Evolutionary conservation across 2,329 filamentous ascomycete species (phyloP), one percentile per base, ranked within the genome.

Genomic region (Didymosphaeria variabile): DNA sequence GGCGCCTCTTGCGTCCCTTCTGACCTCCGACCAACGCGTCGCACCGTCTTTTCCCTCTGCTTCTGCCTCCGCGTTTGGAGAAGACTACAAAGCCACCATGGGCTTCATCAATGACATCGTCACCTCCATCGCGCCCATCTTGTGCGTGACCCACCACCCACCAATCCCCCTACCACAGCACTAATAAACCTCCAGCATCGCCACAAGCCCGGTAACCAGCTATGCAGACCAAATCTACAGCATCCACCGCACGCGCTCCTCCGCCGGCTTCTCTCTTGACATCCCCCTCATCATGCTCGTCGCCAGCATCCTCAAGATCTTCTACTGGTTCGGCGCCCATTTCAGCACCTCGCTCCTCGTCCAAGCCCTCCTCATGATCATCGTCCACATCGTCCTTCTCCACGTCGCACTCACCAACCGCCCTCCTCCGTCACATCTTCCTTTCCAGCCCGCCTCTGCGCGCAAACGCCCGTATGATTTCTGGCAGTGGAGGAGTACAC

Each of bases 401-500:
- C 88, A 89, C 75, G 85, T 89, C 59, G 87, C 87, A 2, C 79
- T 90, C 59, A 81, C 84, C 51, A 82, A 89, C 71, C 83, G 87
- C 44, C 84, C 81, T 2, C 67, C 77, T 4, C 69, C 79, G 5
- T 68, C 79, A 12, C 73, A 80, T 68, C 74, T 79, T 45, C 91
- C 91, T 13, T 93, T 94, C 75, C 82, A 86, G 1, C 86, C 83
- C 63, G 79, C 72, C 60, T 75, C 65, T 72, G 73, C 78, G 58
- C 46, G 29, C 2, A 83, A 82, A 62, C 83, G 91, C 26, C 91
- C 91, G 0, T 94, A 89, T 74, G 86, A 88, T 71, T 94, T 94
- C 76, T 94, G 92, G 92, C 91, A 92, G 77, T 94, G 92, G 92
- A 85, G 88, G 59, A 87, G 86, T 21, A 84, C 88, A 6, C 88